A percentile compares a stretch with the other conserved stretches of the same genome.
These are phyloP conservation scores for Metarhizium sp. DNA, from an alignment of 2,329 filamentous ascomycete genomes.

Conservation along the genomic window DNA sequence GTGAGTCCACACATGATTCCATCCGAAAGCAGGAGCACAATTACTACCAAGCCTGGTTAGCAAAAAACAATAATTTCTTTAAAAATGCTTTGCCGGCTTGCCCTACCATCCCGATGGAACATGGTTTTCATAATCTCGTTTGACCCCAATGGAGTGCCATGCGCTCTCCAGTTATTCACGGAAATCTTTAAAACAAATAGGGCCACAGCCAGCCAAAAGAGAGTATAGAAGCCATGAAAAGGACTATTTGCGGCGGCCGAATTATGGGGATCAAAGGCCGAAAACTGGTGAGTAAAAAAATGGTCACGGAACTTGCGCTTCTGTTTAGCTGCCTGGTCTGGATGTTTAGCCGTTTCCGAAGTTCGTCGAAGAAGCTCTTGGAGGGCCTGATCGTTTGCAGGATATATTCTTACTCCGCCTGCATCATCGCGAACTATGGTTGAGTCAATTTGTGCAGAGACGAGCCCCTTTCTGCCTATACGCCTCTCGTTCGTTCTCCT, in stretches of 20 bases:
- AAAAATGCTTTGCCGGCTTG: neutral
- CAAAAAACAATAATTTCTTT: neutral
- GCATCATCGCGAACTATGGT: slow-evolving; percentile 14
- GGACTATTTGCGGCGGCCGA: slow-evolving; percentile 53
- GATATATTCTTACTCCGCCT: slow-evolving; percentile 15
- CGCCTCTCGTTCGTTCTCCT: neutral
- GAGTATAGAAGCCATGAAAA: slow-evolving; percentile 70
- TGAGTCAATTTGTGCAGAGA: neutral
- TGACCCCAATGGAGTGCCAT: slow-evolving; percentile 58
- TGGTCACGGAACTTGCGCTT: slow-evolving; percentile 34
- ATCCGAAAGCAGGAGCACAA: slow-evolving; percentile 53
- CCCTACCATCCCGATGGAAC: slow-evolving; percentile 40
- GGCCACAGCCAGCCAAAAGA: slow-evolving; percentile 66
- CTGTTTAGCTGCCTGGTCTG: slow-evolving; percentile 7
- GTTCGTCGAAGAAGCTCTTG: slow-evolving; percentile 17
- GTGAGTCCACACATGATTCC: slow-evolving; percentile 59
- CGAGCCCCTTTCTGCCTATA: neutral
- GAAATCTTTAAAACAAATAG: slow-evolving; percentile 59
- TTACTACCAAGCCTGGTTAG: slow-evolving; percentile 21
- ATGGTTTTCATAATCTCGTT: slow-evolving; percentile 66
- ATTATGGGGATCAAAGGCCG: slow-evolving; percentile 67
- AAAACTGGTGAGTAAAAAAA: slow-evolving; percentile 65
- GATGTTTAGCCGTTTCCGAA: slow-evolving; percentile 15
- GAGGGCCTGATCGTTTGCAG: slow-evolving; percentile 19
- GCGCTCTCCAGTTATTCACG: slow-evolving; percentile 57